These are phyloP conservation scores for Boletus semigastroideus DNA, from an alignment of 1,284 basidiomycete genomes.

Conservation along the genomic window DNA sequence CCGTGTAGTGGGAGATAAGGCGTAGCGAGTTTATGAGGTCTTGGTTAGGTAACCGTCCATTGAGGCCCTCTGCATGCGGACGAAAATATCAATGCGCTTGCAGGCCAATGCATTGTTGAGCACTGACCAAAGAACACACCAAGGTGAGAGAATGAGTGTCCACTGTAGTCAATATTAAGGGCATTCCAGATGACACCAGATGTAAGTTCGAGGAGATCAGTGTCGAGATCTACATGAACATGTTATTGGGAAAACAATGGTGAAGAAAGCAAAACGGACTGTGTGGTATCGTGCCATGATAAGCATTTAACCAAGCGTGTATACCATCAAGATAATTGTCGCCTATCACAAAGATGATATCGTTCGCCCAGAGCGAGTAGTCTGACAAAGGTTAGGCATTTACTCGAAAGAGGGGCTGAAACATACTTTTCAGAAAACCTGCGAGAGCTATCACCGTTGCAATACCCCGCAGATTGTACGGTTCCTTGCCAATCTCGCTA, in stretches of 20 bases:
- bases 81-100: not conserved
- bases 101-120: not conserved
- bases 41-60: conserved; percentile 94
- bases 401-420: not conserved
- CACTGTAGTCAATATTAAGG: conserved; percentile 92
- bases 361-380: conserved; percentile 92
- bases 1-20: conserved; percentile 70
- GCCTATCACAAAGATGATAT: conserved; percentile 87
- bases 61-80: conserved; percentile 77
- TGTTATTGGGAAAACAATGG: not conserved
- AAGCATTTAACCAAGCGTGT: conserved; percentile 87
- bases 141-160: conserved; percentile 93
- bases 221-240: conserved; percentile 54
- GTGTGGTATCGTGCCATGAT: conserved; percentile 69
- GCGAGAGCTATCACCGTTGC: conserved; percentile 83
- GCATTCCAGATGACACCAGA: conserved; percentile 95
- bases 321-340: conserved; percentile 91
- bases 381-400: conserved; percentile 42
- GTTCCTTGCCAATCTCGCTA: conserved; percentile 59
- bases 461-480: conserved; percentile 84
- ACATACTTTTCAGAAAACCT: conserved; percentile 75
- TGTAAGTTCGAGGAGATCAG: conserved; percentile 58
- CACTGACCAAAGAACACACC: conserved; percentile 85
- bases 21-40: conserved; percentile 88
- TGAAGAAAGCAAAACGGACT: conserved; percentile 45